These are phyloP conservation scores for Arthrobotrys megalospora DNA, from an alignment of 2,329 filamentous ascomycete species.

Conservation along the genomic window DNA sequence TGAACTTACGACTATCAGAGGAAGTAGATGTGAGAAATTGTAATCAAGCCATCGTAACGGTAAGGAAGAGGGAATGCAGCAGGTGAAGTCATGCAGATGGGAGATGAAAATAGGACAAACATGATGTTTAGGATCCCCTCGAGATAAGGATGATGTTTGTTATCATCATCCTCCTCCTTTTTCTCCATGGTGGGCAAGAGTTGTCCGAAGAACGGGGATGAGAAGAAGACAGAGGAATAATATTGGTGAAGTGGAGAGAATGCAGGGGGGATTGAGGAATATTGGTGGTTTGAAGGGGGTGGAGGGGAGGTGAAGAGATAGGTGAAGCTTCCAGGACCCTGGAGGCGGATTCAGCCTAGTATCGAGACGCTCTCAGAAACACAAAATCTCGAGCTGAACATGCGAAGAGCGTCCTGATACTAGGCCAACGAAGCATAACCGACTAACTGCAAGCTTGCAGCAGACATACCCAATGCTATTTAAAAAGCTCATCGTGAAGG, in stretches of 20 bases:
- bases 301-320: background rate
- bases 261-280: background rate
- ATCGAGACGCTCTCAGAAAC: background rate
- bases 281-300: background rate
- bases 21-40: conserved; percentile 31
- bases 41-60: background rate
- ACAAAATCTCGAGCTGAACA: background rate
- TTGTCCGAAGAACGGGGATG: background rate
- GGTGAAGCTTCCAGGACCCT: background rate
- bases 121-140: background rate
- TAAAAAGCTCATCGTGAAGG: conserved; percentile 48
- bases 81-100: background rate
- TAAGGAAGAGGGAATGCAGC: background rate
- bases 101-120: background rate
- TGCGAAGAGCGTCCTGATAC: conserved; percentile 10
- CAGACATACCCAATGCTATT: conserved; percentile 56
- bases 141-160: background rate
- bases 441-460: conserved; percentile 10
- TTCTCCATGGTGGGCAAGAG: background rate
- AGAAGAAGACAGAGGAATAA: no score
- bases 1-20: conserved; percentile 56
- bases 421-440: background rate
- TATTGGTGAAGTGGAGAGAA: background rate
- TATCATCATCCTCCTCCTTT: background rate
- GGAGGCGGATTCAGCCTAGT: background rate